These are phyloP conservation scores for Gliomastix tumulicola DNA, from an alignment of 2,329 filamentous ascomycete species.

Conservation along the genomic window DNA sequence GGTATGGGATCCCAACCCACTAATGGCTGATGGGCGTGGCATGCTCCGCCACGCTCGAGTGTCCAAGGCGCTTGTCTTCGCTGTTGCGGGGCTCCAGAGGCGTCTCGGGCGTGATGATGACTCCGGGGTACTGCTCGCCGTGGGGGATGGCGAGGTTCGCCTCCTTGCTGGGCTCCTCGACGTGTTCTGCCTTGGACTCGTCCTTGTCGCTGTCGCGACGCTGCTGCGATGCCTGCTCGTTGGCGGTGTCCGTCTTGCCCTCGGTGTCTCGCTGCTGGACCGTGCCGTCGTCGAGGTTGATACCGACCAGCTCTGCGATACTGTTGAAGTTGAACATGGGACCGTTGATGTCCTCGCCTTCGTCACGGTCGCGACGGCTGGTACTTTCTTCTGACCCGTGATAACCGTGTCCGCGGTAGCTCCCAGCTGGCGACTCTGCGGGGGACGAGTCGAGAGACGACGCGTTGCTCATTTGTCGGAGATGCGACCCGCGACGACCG, in stretches of 20 bases:
- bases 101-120: constrained; percentile 45
- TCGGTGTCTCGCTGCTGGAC: constrained; percentile 21
- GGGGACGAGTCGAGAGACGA: constrained; percentile 78
- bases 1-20: no score
- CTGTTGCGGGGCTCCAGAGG: no score
- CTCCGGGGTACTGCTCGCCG: constrained; percentile 25
- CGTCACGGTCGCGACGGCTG: constrained; percentile 42
- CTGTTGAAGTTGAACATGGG: constrained; percentile 90
- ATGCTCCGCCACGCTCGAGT: constrained; percentile 26
- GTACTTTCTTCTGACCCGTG: constrained; percentile 29
- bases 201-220: constrained; percentile 29
- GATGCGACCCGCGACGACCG: constrained; percentile 51
- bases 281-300: constrained; percentile 42
- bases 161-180: constrained; percentile 18
- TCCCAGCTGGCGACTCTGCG: constrained; percentile 56
- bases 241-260: constrained; percentile 11
- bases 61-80: constrained; percentile 36
- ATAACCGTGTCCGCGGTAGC: constrained; percentile 31
- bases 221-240: constrained; percentile 23
- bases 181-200: constrained; percentile 20
- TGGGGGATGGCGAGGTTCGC: no score
- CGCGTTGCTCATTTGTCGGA: constrained; percentile 79
- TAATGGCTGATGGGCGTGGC: no score
- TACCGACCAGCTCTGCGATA: constrained; percentile 75
- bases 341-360: constrained; percentile 56